Percentiles rank a stretch among this genome's conserved stretches.
Evolutionary conservation across 78 protist species (phyloP).

Genomic region (Pelomyxa schiedti): DNA sequence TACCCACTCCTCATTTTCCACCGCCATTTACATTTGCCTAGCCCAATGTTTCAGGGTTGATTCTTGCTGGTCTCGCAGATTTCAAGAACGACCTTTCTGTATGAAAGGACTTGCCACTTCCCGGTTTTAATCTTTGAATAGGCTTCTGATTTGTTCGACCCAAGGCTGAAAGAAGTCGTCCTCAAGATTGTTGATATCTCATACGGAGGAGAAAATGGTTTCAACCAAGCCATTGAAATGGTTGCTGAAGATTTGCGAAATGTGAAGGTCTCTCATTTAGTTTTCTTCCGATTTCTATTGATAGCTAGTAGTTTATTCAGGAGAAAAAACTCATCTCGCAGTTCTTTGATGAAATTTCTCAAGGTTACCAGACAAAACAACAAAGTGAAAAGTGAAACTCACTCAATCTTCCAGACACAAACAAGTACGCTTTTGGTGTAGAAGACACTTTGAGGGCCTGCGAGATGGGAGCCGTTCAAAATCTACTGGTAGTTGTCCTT

Average conservation of each 20-base stretch:
- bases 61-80: conserved; percentile 99
- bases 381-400: too few species aligned
- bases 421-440: conserved; percentile 90
- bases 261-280: too few species aligned
- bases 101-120: too few species aligned
- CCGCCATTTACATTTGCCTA: too few species aligned
- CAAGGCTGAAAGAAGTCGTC: conserved; percentile 75
- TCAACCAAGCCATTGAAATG: conserved; percentile 99
- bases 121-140: too few species aligned
- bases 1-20: too few species aligned
- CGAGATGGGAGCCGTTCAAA: conserved; percentile 89
- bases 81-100: conserved; percentile 88
- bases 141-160: conserved; percentile 91
- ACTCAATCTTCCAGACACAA: conserved; percentile 92
- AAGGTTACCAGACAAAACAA: too few species aligned
- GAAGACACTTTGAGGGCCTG: conserved; percentile 82
- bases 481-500: conserved; percentile 81
- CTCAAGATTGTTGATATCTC: conserved; percentile 86
- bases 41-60: conserved; percentile 89
- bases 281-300: too few species aligned
- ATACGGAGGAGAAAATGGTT: conserved; percentile 96
- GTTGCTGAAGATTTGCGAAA: conserved; percentile 75
- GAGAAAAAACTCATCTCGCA: conserved; percentile 92
- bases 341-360: conserved; percentile 96
- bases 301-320: too few species aligned